These are phyloP conservation scores for Neospermospora avenae DNA, from an alignment of 2,329 filamentous ascomycete genomes.

Conservation along the genomic window DNA sequence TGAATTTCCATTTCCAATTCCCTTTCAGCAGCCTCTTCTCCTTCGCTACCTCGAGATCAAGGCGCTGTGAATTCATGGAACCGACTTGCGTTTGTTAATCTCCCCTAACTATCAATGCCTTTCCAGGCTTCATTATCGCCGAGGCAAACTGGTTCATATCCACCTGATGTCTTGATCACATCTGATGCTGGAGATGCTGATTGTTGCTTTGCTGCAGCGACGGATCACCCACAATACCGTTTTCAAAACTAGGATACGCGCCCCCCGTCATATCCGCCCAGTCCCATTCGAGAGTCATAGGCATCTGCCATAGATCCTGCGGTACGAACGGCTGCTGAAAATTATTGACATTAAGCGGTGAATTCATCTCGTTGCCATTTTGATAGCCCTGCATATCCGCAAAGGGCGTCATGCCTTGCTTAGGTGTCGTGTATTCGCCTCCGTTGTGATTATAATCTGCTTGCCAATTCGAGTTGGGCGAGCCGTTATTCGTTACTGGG, in stretches of 20 bases:
- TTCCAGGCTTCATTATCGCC: neutral
- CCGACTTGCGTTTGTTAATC: neutral
- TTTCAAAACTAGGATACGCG: conserved; percentile 61
- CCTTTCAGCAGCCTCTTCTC: neutral
- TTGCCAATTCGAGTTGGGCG: conserved; percentile 28
- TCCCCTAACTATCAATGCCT: neutral
- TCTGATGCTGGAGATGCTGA: conserved; percentile 30
- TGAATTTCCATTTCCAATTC: neutral
- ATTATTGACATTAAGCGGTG: conserved; percentile 36
- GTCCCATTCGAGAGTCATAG: conserved; percentile 85
- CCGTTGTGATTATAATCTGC: conserved; percentile 22
- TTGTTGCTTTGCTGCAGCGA: conserved; percentile 25
- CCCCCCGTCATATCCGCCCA: conserved; percentile 68
- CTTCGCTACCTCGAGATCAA: neutral
- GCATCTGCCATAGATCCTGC: conserved; percentile 91
- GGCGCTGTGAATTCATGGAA: neutral
- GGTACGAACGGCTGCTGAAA: conserved; percentile 88
- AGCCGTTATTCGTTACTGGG: conserved; percentile 25
- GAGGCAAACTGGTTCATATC: neutral
- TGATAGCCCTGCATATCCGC: conserved; percentile 29
- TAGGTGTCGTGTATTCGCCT: conserved; percentile 28
- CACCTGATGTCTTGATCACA: conserved; percentile 3
- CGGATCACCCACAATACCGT: conserved; percentile 42
- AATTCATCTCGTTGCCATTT: conserved; percentile 31
- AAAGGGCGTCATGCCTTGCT: conserved; percentile 28